Conservation (phyloP, 805 yeast species). For the Tanozyma kutaoensis region DNA sequence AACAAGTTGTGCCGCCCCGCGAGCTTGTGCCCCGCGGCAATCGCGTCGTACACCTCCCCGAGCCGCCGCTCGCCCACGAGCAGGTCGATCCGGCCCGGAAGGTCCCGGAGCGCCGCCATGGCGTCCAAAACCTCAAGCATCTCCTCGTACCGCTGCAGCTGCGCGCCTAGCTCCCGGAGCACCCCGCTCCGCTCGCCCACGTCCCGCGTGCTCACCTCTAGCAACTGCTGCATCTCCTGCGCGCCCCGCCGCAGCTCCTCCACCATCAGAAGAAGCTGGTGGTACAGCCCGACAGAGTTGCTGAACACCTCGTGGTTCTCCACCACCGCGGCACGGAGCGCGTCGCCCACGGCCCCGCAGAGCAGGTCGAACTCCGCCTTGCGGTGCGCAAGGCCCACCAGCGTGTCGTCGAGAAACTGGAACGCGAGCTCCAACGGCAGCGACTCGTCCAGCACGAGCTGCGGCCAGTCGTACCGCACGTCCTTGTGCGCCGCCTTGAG, state of each 20-base stretch:
- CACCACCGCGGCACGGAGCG: conserved; percentile 60
- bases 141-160: conserved; percentile 48
- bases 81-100: conserved; percentile 54
- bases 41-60: conserved; percentile 45
- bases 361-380: conserved; percentile 52
- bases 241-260: conserved; percentile 53
- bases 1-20: conserved; percentile 44
- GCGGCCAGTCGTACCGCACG: conserved; percentile 32
- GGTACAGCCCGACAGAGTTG: conserved; percentile 74
- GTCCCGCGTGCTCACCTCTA: conserved; percentile 35
- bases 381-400: conserved; percentile 81
- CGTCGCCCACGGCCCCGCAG: conserved; percentile 39
- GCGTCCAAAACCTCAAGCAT: conserved; percentile 59
- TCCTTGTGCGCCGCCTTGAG: conserved; percentile 22
- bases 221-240: conserved; percentile 29
- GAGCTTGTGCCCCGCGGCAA: conserved; percentile 26
- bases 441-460: conserved; percentile 28
- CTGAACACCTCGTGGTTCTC: conserved; percentile 78
- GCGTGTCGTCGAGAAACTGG: conserved; percentile 70
- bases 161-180: conserved; percentile 51
- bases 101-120: conserved; percentile 43
- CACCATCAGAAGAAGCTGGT: conserved; percentile 50
- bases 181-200: conserved; percentile 41
- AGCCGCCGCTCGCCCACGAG: conserved; percentile 60
- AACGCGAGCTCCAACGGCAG: conserved; percentile 82